A percentile compares a stretch with the other conserved stretches of the same genome.
phyloP scores from a whole-genome alignment of 257 asterid species.

The Penstemon davidsonii region DNA sequence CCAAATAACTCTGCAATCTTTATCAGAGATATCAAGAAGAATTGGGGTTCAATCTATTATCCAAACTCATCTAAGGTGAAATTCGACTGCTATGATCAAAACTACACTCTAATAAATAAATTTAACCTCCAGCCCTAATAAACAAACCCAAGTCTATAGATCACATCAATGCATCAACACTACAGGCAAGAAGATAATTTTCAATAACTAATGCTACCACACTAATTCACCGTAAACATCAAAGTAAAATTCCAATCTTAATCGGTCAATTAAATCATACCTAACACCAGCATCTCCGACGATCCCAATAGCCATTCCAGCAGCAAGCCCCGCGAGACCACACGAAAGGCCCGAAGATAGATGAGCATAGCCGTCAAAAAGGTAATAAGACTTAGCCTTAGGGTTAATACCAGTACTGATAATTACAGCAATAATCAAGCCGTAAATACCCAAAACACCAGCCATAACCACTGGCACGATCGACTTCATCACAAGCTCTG shows the following conservation, averaged over 20 bases:
- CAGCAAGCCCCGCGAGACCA: slow-evolving; percentile 90
- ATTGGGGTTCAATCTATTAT: background rate
- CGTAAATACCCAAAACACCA: slow-evolving; percentile 92
- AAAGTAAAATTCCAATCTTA: background rate
- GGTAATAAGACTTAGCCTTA: slow-evolving; percentile 77
- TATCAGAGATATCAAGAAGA: background rate
- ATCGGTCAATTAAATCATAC: slow-evolving; percentile 34
- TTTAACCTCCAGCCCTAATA: background rate
- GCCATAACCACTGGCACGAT: slow-evolving; percentile 96
- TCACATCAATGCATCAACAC: background rate
- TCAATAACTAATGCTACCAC: background rate
- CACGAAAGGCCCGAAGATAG: slow-evolving; percentile 85
- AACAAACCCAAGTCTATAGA: slow-evolving; percentile 4
- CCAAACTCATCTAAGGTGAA: background rate
- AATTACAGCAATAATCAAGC: slow-evolving; percentile 82
- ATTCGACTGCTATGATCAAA: background rate
- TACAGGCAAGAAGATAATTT: background rate
- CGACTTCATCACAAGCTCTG: slow-evolving; percentile 87
- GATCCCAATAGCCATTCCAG: slow-evolving; percentile 90
- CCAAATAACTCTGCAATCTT: background rate
- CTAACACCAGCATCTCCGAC: slow-evolving; percentile 95
- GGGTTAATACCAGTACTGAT: slow-evolving; percentile 90
- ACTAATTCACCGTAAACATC: slow-evolving; percentile 8
- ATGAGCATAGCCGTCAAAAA: slow-evolving; percentile 85
- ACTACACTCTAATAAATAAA: background rate